phyloP scores from a whole-genome alignment of 306 rosid species.

The Castanea crenata region DNA sequence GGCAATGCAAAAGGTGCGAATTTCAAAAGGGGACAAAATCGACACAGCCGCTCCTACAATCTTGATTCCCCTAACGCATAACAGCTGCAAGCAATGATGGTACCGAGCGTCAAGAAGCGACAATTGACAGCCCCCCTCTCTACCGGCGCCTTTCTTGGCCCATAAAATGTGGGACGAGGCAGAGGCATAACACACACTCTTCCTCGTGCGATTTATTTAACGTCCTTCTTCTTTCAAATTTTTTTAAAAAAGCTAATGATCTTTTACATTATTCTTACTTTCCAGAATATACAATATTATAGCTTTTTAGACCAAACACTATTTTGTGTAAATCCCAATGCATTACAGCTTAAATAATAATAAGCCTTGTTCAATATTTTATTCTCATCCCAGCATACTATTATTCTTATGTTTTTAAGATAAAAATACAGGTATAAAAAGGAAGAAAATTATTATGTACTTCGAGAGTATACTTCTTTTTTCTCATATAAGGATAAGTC shows the following conservation, averaged over 20 bases:
- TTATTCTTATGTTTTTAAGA: too few species aligned
- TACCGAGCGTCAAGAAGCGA: background rate
- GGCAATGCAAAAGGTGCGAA: slow-evolving; percentile 20
- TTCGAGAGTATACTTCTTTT: accelerated
- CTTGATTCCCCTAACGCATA: background rate
- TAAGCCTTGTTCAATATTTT: too few species aligned
- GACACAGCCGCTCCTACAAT: slow-evolving; percentile 20
- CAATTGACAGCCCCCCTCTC: slow-evolving; percentile 27
- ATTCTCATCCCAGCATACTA: too few species aligned
- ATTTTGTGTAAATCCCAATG: background rate
- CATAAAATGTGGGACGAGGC: slow-evolving; percentile 22
- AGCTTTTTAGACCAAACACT: slow-evolving; percentile 10
- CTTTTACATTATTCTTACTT: background rate
- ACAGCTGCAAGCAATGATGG: background rate
- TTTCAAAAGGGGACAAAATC: slow-evolving; percentile 31
- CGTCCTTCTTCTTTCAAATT: background rate
- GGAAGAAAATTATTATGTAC: too few species aligned
- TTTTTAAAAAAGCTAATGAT: background rate
- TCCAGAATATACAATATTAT: background rate
- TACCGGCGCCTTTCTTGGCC: slow-evolving; percentile 42
- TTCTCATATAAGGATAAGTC: accelerated
- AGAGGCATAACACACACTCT: background rate
- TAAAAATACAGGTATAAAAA: too few species aligned
- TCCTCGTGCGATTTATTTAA: background rate
- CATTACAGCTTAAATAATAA: too few species aligned